A percentile compares a stretch with the other conserved stretches of the same genome.
Evolutionary conservation across 1,139 yeast genomes (phyloP).

Genomic region (Sugiyamaella pinicola): DNA sequence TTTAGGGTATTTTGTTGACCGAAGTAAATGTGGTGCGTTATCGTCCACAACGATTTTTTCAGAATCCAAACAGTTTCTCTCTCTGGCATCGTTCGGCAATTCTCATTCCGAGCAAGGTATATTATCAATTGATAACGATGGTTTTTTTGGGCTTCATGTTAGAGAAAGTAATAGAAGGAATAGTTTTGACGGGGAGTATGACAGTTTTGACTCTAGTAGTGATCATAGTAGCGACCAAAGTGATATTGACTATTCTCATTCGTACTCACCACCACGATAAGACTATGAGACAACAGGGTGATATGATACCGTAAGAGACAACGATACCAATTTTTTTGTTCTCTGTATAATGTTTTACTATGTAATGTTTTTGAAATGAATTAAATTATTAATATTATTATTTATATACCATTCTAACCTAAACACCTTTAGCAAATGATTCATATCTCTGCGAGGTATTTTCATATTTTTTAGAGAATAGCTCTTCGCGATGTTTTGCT

Average conservation of each 20-base stretch:
- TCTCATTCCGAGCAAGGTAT: constrained; percentile 20
- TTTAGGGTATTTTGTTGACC: constrained; percentile 35
- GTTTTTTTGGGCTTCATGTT: constrained; percentile 38
- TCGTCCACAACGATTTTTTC: constrained; percentile 37
- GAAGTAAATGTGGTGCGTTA: constrained; percentile 5
- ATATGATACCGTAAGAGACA: neutral
- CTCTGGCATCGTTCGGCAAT: constrained; percentile 29
- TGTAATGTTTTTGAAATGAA: neutral
- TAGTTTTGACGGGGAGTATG: constrained; percentile 7
- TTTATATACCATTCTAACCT: constrained; percentile 13
- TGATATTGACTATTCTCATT: constrained; percentile 10
- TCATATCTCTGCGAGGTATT: constrained; percentile 69
- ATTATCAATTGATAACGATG: constrained; percentile 36
- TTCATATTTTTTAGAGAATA: constrained; percentile 52
- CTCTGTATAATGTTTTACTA: neutral
- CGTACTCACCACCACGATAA: constrained; percentile 18
- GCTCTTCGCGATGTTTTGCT: constrained; percentile 49
- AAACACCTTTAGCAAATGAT: constrained; percentile 44
- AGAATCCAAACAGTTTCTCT: constrained; percentile 37
- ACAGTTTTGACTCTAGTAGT: constrained; percentile 19
- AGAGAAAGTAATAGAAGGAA: constrained; percentile 15
- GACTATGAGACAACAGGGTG: neutral
- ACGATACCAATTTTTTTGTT: neutral
- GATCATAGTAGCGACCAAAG: constrained; percentile 16
- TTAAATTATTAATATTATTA: constrained; percentile 7